A percentile compares a stretch with the other conserved stretches of the same genome.
Evolutionary conservation across 805 yeast species (phyloP).

Genomic region (Yarrowia hollandica): DNA sequence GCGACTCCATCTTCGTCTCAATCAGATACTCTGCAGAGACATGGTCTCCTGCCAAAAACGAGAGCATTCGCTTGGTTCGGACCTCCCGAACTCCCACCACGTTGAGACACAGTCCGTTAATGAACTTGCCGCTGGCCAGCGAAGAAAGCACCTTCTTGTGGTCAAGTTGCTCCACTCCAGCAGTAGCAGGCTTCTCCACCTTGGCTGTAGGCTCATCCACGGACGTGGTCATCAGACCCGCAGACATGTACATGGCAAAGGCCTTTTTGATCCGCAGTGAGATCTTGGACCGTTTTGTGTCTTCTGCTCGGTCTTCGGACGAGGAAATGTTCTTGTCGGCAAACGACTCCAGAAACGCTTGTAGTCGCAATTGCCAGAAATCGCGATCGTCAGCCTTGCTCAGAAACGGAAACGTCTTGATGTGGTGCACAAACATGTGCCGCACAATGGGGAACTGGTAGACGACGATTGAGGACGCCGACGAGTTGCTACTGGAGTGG

Average conservation of each 20-base stretch:
- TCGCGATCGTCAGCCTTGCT: constrained; percentile 51
- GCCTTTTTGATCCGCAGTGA: constrained; percentile 59
- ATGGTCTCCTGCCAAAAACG: constrained; percentile 33
- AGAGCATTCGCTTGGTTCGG: constrained; percentile 40
- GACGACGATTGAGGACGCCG: background rate
- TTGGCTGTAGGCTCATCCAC: constrained; percentile 38
- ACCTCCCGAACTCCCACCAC: constrained; percentile 61
- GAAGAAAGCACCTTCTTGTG: constrained; percentile 33
- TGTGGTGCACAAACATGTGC: constrained; percentile 61
- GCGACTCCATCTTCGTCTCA: constrained; percentile 36
- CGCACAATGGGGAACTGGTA: constrained; percentile 65
- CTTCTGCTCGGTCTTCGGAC: constrained; percentile 71
- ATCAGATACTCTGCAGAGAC: constrained; percentile 40
- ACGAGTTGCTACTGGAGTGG: background rate
- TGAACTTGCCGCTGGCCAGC: constrained; percentile 38
- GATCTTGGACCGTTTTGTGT: constrained; percentile 67
- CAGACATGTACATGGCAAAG: constrained; percentile 66
- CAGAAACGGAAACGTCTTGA: constrained; percentile 76
- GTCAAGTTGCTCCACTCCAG: constrained; percentile 34
- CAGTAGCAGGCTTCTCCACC: constrained; percentile 34
- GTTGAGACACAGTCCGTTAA: constrained; percentile 63
- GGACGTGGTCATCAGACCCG: constrained; percentile 62
- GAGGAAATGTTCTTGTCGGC: constrained; percentile 69
- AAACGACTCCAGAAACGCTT: constrained; percentile 78
- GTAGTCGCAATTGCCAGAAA: constrained; percentile 80